Conservation (phyloP, 2,329 filamentous ascomycete genomes). For the Rosellinia necatrix region DNA sequence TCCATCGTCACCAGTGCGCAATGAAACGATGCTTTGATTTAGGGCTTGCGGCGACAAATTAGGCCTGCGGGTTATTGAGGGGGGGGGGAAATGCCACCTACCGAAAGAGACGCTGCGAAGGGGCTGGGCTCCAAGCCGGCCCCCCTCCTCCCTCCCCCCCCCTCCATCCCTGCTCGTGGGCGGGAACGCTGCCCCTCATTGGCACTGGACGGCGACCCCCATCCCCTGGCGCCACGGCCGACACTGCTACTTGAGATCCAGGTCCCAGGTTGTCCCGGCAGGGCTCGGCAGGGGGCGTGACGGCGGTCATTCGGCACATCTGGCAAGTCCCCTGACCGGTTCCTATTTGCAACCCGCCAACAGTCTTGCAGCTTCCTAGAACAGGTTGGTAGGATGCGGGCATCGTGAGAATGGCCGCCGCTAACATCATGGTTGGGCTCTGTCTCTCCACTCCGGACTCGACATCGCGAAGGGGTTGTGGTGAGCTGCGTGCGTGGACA, state of each 20-base stretch:
- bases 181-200: slow-evolving; percentile 14
- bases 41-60: neutral
- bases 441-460: slow-evolving; percentile 22
- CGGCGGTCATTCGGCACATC: slow-evolving; percentile 22
- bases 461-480: slow-evolving; percentile 8
- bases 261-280: slow-evolving; percentile 3
- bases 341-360: slow-evolving; percentile 2
- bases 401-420: slow-evolving; percentile 21
- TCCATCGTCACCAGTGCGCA: too few species aligned
- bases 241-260: slow-evolving; percentile 8
- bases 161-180: slow-evolving; percentile 14
- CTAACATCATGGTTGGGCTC: slow-evolving; percentile 5
- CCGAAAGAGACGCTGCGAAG: neutral
- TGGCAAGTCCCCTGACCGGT: slow-evolving; percentile 21
- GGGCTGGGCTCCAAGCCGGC: neutral
- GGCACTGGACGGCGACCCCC: neutral
- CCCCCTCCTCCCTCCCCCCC: neutral
- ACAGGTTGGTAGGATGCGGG: slow-evolving; percentile 19
- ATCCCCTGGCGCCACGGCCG: too few species aligned
- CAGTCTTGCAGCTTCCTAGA: slow-evolving; percentile 20
- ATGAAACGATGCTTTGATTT: neutral
- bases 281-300: slow-evolving; percentile 20
- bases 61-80: too few species aligned
- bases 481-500: slow-evolving; percentile 1
- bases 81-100: neutral